A percentile compares a stretch with the other conserved stretches of the same genome.
phyloP scores from a whole-genome alignment of 2,329 filamentous ascomycete genomes.

The Pseudogymnoascus sp. region DNA sequence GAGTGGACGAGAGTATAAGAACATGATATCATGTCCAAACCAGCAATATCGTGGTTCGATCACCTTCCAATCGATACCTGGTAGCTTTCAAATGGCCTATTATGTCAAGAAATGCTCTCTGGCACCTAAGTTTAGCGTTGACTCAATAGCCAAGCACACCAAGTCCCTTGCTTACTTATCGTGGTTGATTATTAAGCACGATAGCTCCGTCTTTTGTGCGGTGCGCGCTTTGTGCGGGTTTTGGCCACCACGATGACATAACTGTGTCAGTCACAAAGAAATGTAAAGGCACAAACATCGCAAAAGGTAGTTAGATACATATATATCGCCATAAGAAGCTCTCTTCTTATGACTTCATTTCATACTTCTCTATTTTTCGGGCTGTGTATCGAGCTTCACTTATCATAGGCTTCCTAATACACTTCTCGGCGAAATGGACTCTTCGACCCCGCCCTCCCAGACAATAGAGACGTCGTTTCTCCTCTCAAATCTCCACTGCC shows the following conservation, averaged over 20 bases:
- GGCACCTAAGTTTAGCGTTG: neutral
- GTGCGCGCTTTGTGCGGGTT: slow-evolving; percentile 1
- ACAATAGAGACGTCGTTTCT: slow-evolving; percentile 41
- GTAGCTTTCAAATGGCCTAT: neutral
- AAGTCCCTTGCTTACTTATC: neutral
- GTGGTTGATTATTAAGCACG: slow-evolving; percentile 3
- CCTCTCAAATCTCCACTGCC: slow-evolving; percentile 70
- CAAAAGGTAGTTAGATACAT: neutral
- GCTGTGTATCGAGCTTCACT: neutral
- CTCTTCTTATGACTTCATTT: neutral
- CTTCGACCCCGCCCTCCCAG: slow-evolving; percentile 24
- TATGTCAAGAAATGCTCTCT: neutral
- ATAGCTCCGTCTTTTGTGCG: neutral
- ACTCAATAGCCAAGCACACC: neutral
- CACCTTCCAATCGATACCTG: neutral
- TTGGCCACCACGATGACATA: neutral
- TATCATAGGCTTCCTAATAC: slow-evolving; percentile 2
- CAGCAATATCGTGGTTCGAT: neutral
- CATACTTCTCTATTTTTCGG: neutral
- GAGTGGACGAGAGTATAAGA: neutral
- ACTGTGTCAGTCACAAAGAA: neutral
- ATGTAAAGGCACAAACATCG: slow-evolving; percentile 2
- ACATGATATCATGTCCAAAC: neutral
- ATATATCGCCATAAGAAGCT: neutral
- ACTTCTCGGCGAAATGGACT: slow-evolving; percentile 1